Base-by-base conservation (phyloP, 208 protist genomes). In the Eutreptiella sp. region DNA sequence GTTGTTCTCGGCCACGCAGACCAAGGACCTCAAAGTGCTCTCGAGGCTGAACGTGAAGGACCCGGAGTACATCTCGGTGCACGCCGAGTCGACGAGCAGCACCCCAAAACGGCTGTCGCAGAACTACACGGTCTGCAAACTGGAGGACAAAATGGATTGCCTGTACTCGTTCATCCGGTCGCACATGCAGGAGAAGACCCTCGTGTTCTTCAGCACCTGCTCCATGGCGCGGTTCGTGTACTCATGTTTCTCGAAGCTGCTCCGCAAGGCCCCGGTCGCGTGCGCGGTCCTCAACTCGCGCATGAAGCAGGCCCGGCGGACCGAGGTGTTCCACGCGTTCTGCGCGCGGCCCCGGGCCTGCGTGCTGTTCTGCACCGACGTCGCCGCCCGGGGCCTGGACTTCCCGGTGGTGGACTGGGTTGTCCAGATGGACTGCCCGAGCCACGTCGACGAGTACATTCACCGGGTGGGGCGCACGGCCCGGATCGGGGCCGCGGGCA, bases 1-100 rank as follows among this genome's bases (percentile, higher is more conserved):
- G 21, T 80, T 99, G n/a, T 99, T 99, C 72, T 97, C 90, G 0
- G 97, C 97, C 1, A 99, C 97, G 11, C 94, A 99, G 68, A 98
- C 94, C 4, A 95, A 79, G 42, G 84, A 88, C 34, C 84, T 97
- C 43, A 79, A 93, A 45, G 88, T 95, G 73, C 77, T 97, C 0
- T 88, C 87, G 19, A 68, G 92, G 41, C 73, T 98, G 53, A 79
- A 75, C 14, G 66, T 96, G 16, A 81, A 85, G 23, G 68, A 94
- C 52, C 93, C 96, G 19, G 90, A 95, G 53, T 98, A 97, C 68
- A 77, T 98, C 31, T 81, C 85, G 23, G 87, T 96, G 24, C 89
- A 98, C 66, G 66, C 77, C 53, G 69, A 91, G 52, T 78, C 79
- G 1, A 57, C 68, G 9, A 47, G 72, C 1, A 64, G 75, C 5